These are phyloP conservation scores for Aspergillus heteromorphus DNA, from an alignment of 495 filamentous ascomycete species.

Conservation along the genomic window DNA sequence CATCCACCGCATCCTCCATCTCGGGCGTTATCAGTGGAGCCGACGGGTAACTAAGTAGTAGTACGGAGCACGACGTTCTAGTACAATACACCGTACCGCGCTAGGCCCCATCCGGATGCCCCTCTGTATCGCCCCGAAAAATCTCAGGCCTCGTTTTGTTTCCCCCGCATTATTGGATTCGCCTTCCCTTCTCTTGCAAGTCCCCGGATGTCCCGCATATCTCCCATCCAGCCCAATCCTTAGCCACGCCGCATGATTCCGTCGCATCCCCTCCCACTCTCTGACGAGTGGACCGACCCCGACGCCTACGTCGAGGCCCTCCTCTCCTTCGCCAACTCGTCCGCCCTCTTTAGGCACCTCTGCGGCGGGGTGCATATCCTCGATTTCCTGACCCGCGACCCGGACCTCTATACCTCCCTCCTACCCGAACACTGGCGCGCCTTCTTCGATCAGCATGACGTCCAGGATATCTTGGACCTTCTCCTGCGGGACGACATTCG, in stretches of 20 bases:
- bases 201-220: not conserved
- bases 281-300: slow-evolving; percentile 47
- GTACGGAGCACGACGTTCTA: too few relatives aligned
- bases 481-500: slow-evolving; percentile 69
- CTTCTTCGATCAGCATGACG: slow-evolving; percentile 64
- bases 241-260: slow-evolving; percentile 13
- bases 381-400: slow-evolving; percentile 88
- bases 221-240: not conserved
- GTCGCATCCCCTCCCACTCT: slow-evolving; percentile 49
- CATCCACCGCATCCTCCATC: not conserved
- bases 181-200: not conserved
- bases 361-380: slow-evolving; percentile 93
- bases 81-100: too few relatives aligned
- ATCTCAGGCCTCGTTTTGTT: not conserved
- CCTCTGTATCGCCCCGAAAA: not conserved
- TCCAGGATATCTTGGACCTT: slow-evolving; percentile 71
- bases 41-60: too few relatives aligned
- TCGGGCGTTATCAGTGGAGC: slow-evolving; percentile 5
- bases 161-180: not conserved
- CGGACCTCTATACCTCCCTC: slow-evolving; percentile 66
- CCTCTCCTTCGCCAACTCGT: slow-evolving; percentile 66
- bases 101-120: too few relatives aligned
- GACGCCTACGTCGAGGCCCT: slow-evolving; percentile 76
- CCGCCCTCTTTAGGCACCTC: slow-evolving; percentile 74
- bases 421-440: slow-evolving; percentile 74